A percentile compares a stretch with the other conserved stretches of the same genome.
Evolutionary conservation across 257 asterid genomes (phyloP).

Genomic region (Petunia axillaris): DNA sequence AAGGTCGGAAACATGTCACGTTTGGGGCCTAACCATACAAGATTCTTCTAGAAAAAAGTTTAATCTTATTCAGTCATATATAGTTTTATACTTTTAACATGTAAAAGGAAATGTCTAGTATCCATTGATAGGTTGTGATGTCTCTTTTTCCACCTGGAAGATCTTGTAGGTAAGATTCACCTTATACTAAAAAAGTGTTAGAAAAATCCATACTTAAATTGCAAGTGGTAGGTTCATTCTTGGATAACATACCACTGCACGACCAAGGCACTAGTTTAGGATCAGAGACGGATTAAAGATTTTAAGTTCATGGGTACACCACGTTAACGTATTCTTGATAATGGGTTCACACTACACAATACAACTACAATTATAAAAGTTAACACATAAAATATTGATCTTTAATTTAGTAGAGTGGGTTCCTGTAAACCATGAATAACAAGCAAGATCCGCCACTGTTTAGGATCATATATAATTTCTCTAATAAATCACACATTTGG

Average conservation of each 20-base stretch:
- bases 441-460: too few relatives aligned
- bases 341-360: too few relatives aligned
- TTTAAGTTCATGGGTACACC: background rate
- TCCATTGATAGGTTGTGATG: background rate
- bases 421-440: too few relatives aligned
- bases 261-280: too few relatives aligned
- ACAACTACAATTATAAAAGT: too few relatives aligned
- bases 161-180: slow-evolving; percentile 40
- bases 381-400: too few relatives aligned
- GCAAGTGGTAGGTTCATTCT: slow-evolving; percentile 33
- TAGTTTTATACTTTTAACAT: background rate
- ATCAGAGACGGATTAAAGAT: too few relatives aligned
- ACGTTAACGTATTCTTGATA: background rate
- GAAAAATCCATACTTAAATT: background rate
- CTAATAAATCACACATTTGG: background rate
- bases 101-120: background rate
- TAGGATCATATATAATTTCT: background rate
- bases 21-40: slow-evolving; percentile 10
- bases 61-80: background rate
- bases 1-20: slow-evolving; percentile 22
- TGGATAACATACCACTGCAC: too few relatives aligned
- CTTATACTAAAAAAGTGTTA: background rate
- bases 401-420: too few relatives aligned
- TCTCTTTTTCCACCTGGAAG: slow-evolving; percentile 25
- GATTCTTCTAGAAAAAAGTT: slow-evolving; percentile 12